Evolutionary conservation across 2,329 filamentous ascomycete species (phyloP), one percentile per base, ranked within the genome.

Genomic region (Hypoxylon sp.): DNA sequence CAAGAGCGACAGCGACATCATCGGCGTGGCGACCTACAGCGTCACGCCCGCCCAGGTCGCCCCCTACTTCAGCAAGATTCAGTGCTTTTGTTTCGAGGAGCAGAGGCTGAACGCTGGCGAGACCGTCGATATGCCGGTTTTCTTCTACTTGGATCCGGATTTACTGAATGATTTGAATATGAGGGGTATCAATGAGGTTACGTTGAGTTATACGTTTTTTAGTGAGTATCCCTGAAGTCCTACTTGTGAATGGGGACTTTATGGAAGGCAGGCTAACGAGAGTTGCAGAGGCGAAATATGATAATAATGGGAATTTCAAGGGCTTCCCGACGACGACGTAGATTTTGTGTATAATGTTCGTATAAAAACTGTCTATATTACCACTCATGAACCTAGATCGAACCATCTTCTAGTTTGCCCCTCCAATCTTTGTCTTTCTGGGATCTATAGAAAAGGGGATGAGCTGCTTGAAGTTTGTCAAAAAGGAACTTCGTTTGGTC

Each of bases 31-130:
- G 10, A 99, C 96, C 6, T 99, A 99, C 82, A 97, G 93, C 77
- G 97, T 99, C 31, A 98, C 95, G 2, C 96, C 96, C 0, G 96
- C 90, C 3, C 96, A 99, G 82, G 94, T 97, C 48, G 95, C 96
- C 47, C 94, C 94, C 1, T 99, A 99, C 80, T 99, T 99, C 79
- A 97, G 93, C 88, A 99, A 99, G 87, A 99, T 99, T 50, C 96
- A 99, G 81, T 99, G 96, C 78, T 99, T 99, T 81, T 99, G 96
- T 81, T 99, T 99, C 76, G 96, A 99, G 83, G 95, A 94, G 81
- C 96, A 99, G 86, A 87, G 97, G 69, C 82, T 99, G 72, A 95
- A 96, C 78, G 94, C 94, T 5, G 94, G 95, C 48, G 97, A 99
- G 86, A 96, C 94, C 48, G 96, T 99, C 59, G 96, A 99, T 80